Evolutionary conservation across 768 basidiomycete species (phyloP), one percentile per base, ranked within the genome.

Genomic region (Tylopilus vinaceipallidus): DNA sequence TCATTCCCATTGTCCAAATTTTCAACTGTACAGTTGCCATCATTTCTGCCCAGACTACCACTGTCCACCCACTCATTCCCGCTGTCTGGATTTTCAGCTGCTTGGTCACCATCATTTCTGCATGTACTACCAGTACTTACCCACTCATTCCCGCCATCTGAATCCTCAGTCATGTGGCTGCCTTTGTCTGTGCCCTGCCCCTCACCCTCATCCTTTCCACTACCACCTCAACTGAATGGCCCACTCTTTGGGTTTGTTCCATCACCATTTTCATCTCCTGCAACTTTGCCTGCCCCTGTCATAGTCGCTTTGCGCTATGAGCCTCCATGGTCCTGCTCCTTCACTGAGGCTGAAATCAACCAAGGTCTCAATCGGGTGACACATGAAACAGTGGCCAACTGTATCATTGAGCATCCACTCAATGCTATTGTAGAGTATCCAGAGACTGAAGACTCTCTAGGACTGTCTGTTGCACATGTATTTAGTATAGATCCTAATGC

Each of bases 371-470:
- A 47, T 46, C 47, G 27, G 24, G 8, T 39, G 11, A 47, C 29
- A 1, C 9, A 12, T 3, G 10, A 52, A 30, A 29, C 4, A 6
- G 0, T 0, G 1, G 23, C 29, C 6, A 1, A 43, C 20, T 24
- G 27, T 5, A 29, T 52, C 6, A 10, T 52, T 2, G 34, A 52
- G 50, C 50, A 52, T 45, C 39, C 27, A 0, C 13, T 0, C 2
- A 12, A 42, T 35, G 40, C 23, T 1, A 52, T 46, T 1, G 40
- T 46, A 1, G 29, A 52, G 24, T 52, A 52, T 4, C 36, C 30
- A 2, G 41, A 52, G 46, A 52, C 51, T n/a, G 30, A 46, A 3
- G 29, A 52, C n/a, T 4, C 24, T 1, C 44, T 13, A 17, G 41
- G 41, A 20, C 3, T 47, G 2, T 2, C 42, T 1, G 4, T 52